Base-by-base conservation (phyloP, 129 eudicot species). In the Flaveria bidentis region DNA sequence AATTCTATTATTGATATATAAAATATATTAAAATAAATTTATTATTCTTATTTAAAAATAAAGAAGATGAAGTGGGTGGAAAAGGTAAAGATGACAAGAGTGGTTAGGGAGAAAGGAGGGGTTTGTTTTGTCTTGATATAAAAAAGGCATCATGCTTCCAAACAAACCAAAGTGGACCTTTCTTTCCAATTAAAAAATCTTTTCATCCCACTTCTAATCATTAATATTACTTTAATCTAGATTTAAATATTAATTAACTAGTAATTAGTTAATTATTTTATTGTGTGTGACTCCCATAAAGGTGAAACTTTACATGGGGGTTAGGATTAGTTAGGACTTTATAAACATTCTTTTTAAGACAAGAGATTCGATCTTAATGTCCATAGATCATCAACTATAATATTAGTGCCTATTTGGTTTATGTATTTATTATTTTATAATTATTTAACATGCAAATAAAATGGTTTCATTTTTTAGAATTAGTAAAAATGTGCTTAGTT, bases 101-200 rank as follows among this genome's bases (percentile, higher is more conserved):
- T 80, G 70, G 84, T 80, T 80, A 67, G 84, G 79, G 53, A 56
- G 51, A 80, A 80, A 80, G 84, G 26, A 73, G 44, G 75, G 69
- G 79, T 80, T 80, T 80, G 84, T 73, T 80, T 80, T 80, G 84
- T 73, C 84, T 73, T 73, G 79, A 80, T 73, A 73, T 80, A 73
- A 66, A 80, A 78, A 80, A 80, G 79, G 84, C 75, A 73, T 73
- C 84, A 75, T 66, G 44, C 79, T 73, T 66, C 79, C 84, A 66
- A 73, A 80, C 84, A 80, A 80, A 80, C 75, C 79, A 66, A 73
- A 80, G 84, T 80, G 84, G 84, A 80, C 84, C 84, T 80, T 80
- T 74, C 63, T 68, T 66, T 73, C 70, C 44, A 73, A 73, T 66
- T 42, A 6, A 45, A 65, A 80, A 53, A 78, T 80, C 51, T 6